phyloP scores from a whole-genome alignment of 2,329 filamentous ascomycete species.

The Colletotrichum karsti region DNA sequence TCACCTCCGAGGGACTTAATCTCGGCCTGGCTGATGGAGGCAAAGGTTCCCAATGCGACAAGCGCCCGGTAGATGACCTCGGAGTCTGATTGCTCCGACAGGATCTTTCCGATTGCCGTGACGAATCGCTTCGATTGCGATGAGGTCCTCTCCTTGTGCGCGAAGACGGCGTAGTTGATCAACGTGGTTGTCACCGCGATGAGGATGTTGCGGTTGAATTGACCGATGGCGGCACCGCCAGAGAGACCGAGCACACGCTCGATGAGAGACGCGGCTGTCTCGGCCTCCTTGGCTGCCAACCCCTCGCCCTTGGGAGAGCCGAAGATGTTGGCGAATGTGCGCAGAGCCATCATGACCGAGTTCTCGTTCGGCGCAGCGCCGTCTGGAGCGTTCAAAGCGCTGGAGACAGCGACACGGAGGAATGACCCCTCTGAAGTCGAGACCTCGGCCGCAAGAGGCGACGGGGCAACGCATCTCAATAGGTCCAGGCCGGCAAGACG shows the following conservation, averaged over 20 bases:
- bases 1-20: slow-evolving; percentile 51
- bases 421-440: slow-evolving; percentile 64
- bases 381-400: slow-evolving; percentile 53
- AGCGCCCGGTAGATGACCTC: slow-evolving; percentile 87
- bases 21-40: slow-evolving; percentile 61
- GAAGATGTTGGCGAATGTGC: slow-evolving; percentile 86
- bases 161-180: slow-evolving; percentile 85
- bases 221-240: slow-evolving; percentile 57
- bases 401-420: slow-evolving; percentile 60
- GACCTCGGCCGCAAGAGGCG: slow-evolving; percentile 71
- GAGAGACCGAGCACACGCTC: slow-evolving; percentile 66
- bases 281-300: slow-evolving; percentile 66
- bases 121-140: slow-evolving; percentile 56
- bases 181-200: slow-evolving; percentile 84
- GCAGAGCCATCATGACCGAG: slow-evolving; percentile 86
- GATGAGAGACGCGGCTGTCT: slow-evolving; percentile 69
- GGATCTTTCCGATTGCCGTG: slow-evolving; percentile 68
- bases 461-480: slow-evolving; percentile 81
- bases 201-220: slow-evolving; percentile 78
- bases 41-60: slow-evolving; percentile 83
- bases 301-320: slow-evolving; percentile 75
- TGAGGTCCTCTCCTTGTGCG: slow-evolving; percentile 54
- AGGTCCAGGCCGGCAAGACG: slow-evolving; percentile 88
- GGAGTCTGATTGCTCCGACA: slow-evolving; percentile 75
- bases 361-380: slow-evolving; percentile 73